Evolutionary conservation across 768 basidiomycete genomes (phyloP), one percentile per base, ranked within the genome.

Genomic region (Lactarius psammicola): DNA sequence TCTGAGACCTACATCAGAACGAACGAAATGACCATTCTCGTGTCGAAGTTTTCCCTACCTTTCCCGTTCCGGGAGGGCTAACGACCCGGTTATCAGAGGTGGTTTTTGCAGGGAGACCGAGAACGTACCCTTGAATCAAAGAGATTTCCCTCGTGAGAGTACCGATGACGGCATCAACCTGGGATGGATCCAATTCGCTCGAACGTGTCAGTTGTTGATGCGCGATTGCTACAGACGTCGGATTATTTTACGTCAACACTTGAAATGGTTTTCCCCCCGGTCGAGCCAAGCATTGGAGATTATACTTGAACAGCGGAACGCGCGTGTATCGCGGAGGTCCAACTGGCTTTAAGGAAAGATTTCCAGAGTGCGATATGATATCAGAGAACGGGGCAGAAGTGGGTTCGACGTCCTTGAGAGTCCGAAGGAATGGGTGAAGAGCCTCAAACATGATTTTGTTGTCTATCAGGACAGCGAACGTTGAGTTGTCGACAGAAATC

Each of bases 41-140:
- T 23, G 20, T 28, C 28, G 2, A 28, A 8, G 40, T 23, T 40
- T 3, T 7, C 33, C 63, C 68, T 54, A 87, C 87, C 81, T 90
- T 90, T 67, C 90, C 90, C 0, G 90, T 91, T 1, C 90, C 90
- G 1, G 90, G 90, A 30, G n/a, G n/a, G n/a, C n/a, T n/a, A n/a
- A n/a, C n/a, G n/a, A n/a, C n/a, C n/a, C n/a, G n/a, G n/a, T n/a
- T 20, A 18, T 62, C 8, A 59, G 57, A 38, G 13, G 31, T 15
- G n/a, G 40, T 38, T 42, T 28, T 11, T 5, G n/a, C 10, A 30
- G 34, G 18, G 38, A 3, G 30, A 56, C 42, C 23, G 30, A 62
- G 2, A 44, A 59, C 77, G 57, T 60, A 89, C 87, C 90, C 91
- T 76, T 92, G 89, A 46, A 93, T 87, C 56, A 92, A 74, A 0